phyloP scores from a whole-genome alignment of 192 early-diverging fungal species.

The Rhizoclosmatium globosum region DNA sequence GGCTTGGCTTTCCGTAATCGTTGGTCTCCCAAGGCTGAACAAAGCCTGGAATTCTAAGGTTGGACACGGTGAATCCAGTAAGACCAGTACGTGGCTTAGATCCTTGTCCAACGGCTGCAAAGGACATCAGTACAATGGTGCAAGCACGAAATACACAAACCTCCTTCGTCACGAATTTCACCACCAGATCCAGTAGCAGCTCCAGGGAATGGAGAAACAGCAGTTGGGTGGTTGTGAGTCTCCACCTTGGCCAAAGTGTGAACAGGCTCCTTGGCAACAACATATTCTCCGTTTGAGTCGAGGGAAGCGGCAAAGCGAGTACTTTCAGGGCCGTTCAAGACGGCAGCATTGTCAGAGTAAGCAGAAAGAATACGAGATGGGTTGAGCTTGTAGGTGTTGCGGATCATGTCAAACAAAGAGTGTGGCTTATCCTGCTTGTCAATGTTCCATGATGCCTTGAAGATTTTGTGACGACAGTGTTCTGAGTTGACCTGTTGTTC shows the following conservation, averaged over 20 bases:
- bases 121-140: background rate
- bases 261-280: slow-evolving; percentile 70
- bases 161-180: slow-evolving; percentile 99
- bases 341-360: slow-evolving; percentile 98
- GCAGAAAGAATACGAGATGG: slow-evolving; percentile 91
- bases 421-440: slow-evolving; percentile 80
- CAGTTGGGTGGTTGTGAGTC: slow-evolving; percentile 99
- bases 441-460: slow-evolving; percentile 97
- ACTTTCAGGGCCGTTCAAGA: slow-evolving; percentile 80
- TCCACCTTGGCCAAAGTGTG: slow-evolving; percentile 98
- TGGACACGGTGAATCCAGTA: slow-evolving; percentile 94
- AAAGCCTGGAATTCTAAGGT: slow-evolving; percentile 90
- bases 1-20: slow-evolving; percentile 83
- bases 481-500: slow-evolving; percentile 88
- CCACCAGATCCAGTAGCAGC: slow-evolving; percentile 98
- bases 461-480: slow-evolving; percentile 99
- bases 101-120: slow-evolving; percentile 86
- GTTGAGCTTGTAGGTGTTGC: slow-evolving; percentile 86
- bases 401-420: slow-evolving; percentile 97
- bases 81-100: slow-evolving; percentile 96
- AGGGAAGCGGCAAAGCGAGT: slow-evolving; percentile 58
- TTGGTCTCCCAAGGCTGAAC: slow-evolving; percentile 92
- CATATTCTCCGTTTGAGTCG: slow-evolving; percentile 61
- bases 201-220: slow-evolving; percentile 97
- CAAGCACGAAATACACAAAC: slow-evolving; percentile 3